Percentiles rank a stretch among this genome's conserved stretches.
These are phyloP conservation scores for Marchantia polymorpha DNA, from an alignment of 225 moss, liverwort and hornwort species.

Conservation along the genomic window DNA sequence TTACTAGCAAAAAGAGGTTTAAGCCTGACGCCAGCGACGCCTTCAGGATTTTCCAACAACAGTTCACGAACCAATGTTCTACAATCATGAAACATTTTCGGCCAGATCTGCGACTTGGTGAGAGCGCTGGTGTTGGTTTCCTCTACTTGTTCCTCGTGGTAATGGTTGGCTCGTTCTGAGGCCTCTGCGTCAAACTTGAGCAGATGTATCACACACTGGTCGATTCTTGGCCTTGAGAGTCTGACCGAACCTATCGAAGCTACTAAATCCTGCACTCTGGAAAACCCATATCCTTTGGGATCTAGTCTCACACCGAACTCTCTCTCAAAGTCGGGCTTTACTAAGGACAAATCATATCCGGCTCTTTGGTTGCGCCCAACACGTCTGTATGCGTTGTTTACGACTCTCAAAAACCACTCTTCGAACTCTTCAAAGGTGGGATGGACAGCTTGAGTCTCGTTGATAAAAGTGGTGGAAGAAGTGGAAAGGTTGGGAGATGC, in stretches of 20 bases:
- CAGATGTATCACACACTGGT: constrained; percentile 29
- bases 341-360: constrained; percentile 37
- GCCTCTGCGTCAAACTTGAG: background rate
- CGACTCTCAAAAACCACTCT: constrained; percentile 30
- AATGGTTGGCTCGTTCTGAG: background rate
- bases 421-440: constrained; percentile 37
- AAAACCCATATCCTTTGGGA: constrained; percentile 36
- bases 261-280: constrained; percentile 41
- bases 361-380: constrained; percentile 20
- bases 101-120: constrained; percentile 17
- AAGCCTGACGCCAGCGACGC: constrained; percentile 28
- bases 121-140: background rate
- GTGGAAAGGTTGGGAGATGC: background rate
- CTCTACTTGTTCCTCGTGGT: constrained; percentile 12
- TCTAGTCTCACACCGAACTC: constrained; percentile 40
- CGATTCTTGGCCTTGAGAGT: constrained; percentile 29
- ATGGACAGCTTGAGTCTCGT: background rate
- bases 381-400: constrained; percentile 25
- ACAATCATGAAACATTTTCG: constrained; percentile 43
- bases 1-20: constrained; percentile 36
- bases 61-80: constrained; percentile 36
- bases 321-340: constrained; percentile 47
- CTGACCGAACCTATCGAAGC: constrained; percentile 28
- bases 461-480: background rate
- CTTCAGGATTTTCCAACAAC: constrained; percentile 40